phyloP scores from a whole-genome alignment of 1,284 basidiomycete genomes.

The Ceratobasidium sp. region DNA sequence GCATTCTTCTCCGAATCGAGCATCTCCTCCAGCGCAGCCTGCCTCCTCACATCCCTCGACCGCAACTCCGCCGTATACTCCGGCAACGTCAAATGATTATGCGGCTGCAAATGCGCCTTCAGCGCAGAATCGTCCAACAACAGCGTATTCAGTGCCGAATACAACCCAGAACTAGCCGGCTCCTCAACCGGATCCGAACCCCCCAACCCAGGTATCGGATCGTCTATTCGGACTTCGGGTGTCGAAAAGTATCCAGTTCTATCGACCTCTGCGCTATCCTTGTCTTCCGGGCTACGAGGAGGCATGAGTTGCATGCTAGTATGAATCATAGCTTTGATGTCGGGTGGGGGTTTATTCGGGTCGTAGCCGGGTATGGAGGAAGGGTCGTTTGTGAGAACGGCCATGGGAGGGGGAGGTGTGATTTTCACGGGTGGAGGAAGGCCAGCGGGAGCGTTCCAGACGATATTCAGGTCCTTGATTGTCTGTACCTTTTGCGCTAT shows the following conservation, averaged over 20 bases:
- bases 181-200: neutral
- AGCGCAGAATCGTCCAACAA: slow-evolving; percentile 83
- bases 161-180: slow-evolving; percentile 48
- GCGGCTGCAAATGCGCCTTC: slow-evolving; percentile 83
- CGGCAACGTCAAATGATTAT: slow-evolving; percentile 77
- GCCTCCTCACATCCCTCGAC: slow-evolving; percentile 39
- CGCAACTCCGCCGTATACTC: slow-evolving; percentile 65
- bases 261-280: slow-evolving; percentile 6
- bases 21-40: slow-evolving; percentile 38
- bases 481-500: slow-evolving; percentile 69
- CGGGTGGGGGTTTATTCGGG: slow-evolving; percentile 39
- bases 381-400: slow-evolving; percentile 9
- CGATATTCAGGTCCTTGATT: slow-evolving; percentile 78
- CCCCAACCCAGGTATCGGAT: slow-evolving; percentile 25
- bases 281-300: slow-evolving; percentile 7
- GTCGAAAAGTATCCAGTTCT: slow-evolving; percentile 16
- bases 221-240: slow-evolving; percentile 22
- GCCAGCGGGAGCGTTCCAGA: slow-evolving; percentile 67
- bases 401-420: slow-evolving; percentile 43
- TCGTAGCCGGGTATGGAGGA: slow-evolving; percentile 43
- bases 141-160: slow-evolving; percentile 75
- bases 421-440: slow-evolving; percentile 44
- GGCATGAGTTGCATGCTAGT: slow-evolving; percentile 30
- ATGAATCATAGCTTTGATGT: slow-evolving; percentile 5
- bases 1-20: too few species aligned